These are phyloP conservation scores for Candida vartiovaarae DNA, from an alignment of 805 yeast species.

Conservation along the genomic window DNA sequence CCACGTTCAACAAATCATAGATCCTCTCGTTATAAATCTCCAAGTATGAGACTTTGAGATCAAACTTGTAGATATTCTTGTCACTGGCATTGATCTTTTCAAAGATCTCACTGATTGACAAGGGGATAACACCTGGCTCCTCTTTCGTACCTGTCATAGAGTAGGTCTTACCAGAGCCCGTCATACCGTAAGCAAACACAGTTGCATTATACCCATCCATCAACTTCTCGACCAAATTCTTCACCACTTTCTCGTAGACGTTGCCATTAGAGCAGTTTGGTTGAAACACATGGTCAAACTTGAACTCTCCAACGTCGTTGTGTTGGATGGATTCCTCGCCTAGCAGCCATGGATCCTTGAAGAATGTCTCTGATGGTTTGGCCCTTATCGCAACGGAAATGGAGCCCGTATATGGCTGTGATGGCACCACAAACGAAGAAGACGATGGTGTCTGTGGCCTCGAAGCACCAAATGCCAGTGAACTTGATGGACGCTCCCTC, in stretches of 20 bases:
- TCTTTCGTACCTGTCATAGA: slow-evolving; percentile 70
- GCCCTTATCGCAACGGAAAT: slow-evolving; percentile 76
- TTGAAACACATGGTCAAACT: slow-evolving; percentile 74
- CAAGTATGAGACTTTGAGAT: slow-evolving; percentile 62
- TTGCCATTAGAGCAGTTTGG: slow-evolving; percentile 45
- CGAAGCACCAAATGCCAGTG: slow-evolving; percentile 10
- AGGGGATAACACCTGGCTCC: slow-evolving; percentile 74
- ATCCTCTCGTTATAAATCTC: slow-evolving; percentile 93
- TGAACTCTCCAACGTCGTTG: slow-evolving; percentile 57
- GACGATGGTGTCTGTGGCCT: slow-evolving; percentile 15
- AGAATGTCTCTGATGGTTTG: slow-evolving; percentile 42
- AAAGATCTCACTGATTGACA: slow-evolving; percentile 67
- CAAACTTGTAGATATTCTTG: slow-evolving; percentile 27
- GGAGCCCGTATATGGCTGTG: slow-evolving; percentile 50
- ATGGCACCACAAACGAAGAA: slow-evolving; percentile 13
- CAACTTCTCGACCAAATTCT: slow-evolving; percentile 44
- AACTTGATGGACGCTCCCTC: slow-evolving; percentile 15
- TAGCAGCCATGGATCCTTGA: slow-evolving; percentile 27
- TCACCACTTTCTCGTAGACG: slow-evolving; percentile 54
- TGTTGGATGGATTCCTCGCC: slow-evolving; percentile 35
- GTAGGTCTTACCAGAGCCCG: slow-evolving; percentile 91
- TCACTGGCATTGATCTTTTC: slow-evolving; percentile 17
- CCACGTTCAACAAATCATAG: slow-evolving; percentile 56
- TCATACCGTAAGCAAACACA: slow-evolving; percentile 93
- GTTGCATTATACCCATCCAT: slow-evolving; percentile 81